Conservation (phyloP, 2,329 filamentous ascomycete genomes). For the Diaporthe citriasiana region DNA sequence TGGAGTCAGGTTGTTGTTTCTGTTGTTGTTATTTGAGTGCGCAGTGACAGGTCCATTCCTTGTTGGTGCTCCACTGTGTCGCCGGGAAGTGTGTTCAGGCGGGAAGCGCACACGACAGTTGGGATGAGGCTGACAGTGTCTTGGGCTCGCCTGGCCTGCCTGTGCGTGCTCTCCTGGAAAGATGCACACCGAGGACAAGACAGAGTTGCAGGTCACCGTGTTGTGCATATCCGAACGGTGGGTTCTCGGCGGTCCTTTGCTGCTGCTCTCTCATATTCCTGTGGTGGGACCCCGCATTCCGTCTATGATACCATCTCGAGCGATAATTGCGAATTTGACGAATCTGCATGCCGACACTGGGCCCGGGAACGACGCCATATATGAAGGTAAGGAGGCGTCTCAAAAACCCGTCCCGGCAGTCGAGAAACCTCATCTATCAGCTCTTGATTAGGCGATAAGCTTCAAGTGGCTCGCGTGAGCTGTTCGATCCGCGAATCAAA, state of each 20-base stretch:
- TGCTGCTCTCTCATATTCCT: slow-evolving; percentile 16
- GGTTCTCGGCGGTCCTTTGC: slow-evolving; percentile 8
- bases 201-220: slow-evolving; percentile 39
- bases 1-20: not conserved
- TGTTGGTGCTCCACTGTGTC: slow-evolving; percentile 9
- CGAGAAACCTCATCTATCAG: slow-evolving; percentile 14
- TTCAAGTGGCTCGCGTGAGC: slow-evolving; percentile 29
- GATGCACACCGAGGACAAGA: slow-evolving; percentile 27
- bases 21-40: not conserved
- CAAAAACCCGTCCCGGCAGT: slow-evolving; percentile 1
- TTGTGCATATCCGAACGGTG: slow-evolving; percentile 40
- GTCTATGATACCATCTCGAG: slow-evolving; percentile 43
- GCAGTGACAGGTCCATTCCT: slow-evolving; percentile 23
- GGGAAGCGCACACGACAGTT: not conserved
- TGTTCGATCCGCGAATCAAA: not conserved
- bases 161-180: slow-evolving; percentile 23
- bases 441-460: not conserved
- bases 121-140: slow-evolving; percentile 28
- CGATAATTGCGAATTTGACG: slow-evolving; percentile 42
- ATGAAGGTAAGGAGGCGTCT: slow-evolving; percentile 30
- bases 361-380: slow-evolving; percentile 35
- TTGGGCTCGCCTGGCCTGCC: slow-evolving; percentile 1
- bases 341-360: slow-evolving; percentile 34
- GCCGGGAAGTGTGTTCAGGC: slow-evolving; percentile 15
- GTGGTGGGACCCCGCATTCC: slow-evolving; percentile 41